phyloP scores from a whole-genome alignment of 164 flowering plant genomes.

The Magnolia sinica region DNA sequence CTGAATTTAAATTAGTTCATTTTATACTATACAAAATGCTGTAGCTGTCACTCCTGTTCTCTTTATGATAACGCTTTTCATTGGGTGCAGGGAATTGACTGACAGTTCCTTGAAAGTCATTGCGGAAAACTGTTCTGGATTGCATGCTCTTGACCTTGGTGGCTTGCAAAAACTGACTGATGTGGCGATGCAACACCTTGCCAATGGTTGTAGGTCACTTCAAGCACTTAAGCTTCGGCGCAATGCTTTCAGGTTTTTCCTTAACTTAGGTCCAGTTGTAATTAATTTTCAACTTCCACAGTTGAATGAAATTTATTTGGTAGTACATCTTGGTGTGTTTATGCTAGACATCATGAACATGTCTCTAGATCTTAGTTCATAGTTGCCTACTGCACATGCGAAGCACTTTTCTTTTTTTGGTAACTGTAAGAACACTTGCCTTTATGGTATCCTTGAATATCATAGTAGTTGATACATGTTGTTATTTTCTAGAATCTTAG shows the following conservation, averaged over 20 bases:
- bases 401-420: too few relatives aligned
- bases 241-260: slow-evolving; percentile 66
- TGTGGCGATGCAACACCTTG: slow-evolving; percentile 53
- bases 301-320: background rate
- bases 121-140: slow-evolving; percentile 46
- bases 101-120: slow-evolving; percentile 65
- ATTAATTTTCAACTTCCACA: background rate
- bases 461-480: too few relatives aligned
- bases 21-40: background rate
- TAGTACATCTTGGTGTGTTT: background rate
- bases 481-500: too few relatives aligned
- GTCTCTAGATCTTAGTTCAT: too few relatives aligned
- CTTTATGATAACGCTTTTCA: slow-evolving; percentile 5
- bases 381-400: too few relatives aligned
- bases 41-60: background rate
- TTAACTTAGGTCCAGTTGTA: background rate
- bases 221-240: slow-evolving; percentile 50
- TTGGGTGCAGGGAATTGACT: slow-evolving; percentile 64
- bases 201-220: slow-evolving; percentile 65
- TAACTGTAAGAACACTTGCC: too few relatives aligned
- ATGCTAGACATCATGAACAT: background rate
- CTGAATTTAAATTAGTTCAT: background rate
- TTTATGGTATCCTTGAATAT: too few relatives aligned
- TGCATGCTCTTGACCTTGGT: slow-evolving; percentile 55
- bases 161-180: slow-evolving; percentile 72